Evolutionary conservation across 2,329 filamentous ascomycete species (phyloP).

Genomic region (Nemania sp.): DNA sequence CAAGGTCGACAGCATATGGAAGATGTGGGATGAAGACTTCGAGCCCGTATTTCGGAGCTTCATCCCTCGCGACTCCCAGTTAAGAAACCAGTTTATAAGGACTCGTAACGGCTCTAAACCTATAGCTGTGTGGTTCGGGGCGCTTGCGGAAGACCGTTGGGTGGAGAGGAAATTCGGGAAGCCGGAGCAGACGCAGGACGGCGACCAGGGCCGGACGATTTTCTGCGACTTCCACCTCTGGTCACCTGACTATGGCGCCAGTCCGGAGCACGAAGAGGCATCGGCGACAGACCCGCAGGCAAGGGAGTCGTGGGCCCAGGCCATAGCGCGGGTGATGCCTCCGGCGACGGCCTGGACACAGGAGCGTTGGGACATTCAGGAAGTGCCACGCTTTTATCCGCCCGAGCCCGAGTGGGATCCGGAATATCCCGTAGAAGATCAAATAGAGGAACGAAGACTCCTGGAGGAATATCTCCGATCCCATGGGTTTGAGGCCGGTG

Average conservation of each 20-base stretch:
- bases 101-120: neutral
- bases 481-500: too few relatives aligned
- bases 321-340: neutral
- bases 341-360: constrained; percentile 3
- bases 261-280: neutral
- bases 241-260: neutral
- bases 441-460: too few relatives aligned
- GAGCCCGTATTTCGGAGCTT: neutral
- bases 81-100: neutral
- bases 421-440: neutral
- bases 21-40: neutral
- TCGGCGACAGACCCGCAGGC: neutral
- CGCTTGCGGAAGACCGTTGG: neutral
- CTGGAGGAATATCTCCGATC: too few relatives aligned
- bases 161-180: neutral
- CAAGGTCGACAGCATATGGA: neutral
- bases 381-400: neutral
- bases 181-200: neutral
- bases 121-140: neutral
- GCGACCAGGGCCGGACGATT: neutral
- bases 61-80: neutral
- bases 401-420: neutral
- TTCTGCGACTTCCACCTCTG: constrained; percentile 3
- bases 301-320: neutral
- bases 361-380: constrained; percentile 6